A percentile compares a stretch with the other conserved stretches of the same genome.
Conservation (phyloP, 306 rosid species). For the Potentilla sterilis region DNA sequence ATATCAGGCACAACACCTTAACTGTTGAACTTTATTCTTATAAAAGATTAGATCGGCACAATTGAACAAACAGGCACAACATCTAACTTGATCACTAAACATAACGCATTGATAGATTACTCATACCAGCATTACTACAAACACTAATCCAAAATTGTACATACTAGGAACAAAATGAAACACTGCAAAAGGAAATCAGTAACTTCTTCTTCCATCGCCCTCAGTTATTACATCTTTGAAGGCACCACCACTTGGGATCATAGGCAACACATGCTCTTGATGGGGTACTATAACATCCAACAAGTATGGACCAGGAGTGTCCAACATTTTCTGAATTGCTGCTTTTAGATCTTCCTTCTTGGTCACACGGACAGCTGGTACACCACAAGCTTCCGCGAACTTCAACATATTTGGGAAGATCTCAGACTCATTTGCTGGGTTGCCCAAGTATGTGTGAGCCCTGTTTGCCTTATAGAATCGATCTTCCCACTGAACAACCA, state of each 20-base stretch:
- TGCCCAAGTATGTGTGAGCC: slow-evolving; percentile 76
- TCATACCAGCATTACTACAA: background rate
- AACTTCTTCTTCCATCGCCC: slow-evolving; percentile 70
- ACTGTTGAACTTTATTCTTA: background rate
- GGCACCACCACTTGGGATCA: slow-evolving; percentile 88
- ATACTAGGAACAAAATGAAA: background rate
- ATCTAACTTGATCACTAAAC: background rate
- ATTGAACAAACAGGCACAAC: background rate
- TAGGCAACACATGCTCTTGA: slow-evolving; percentile 93
- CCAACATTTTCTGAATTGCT: slow-evolving; percentile 80
- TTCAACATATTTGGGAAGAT: slow-evolving; percentile 79
- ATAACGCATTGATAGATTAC: background rate
- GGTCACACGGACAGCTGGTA: slow-evolving; percentile 70
- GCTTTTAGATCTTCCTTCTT: slow-evolving; percentile 59
- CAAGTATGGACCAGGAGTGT: slow-evolving; percentile 82
- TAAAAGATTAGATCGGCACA: background rate
- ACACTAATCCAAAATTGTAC: slow-evolving; percentile 24
- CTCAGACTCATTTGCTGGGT: slow-evolving; percentile 59
- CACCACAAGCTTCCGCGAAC: slow-evolving; percentile 80
- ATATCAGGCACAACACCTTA: background rate
- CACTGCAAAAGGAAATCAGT: slow-evolving; percentile 26
- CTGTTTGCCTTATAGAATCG: slow-evolving; percentile 80
- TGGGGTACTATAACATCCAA: slow-evolving; percentile 87
- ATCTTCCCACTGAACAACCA: slow-evolving; percentile 97
- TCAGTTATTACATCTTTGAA: slow-evolving; percentile 84